A percentile compares a stretch with the other conserved stretches of the same genome.
These are phyloP conservation scores for Clarireedia hainanense DNA, from an alignment of 2,329 filamentous ascomycete genomes.

Conservation along the genomic window DNA sequence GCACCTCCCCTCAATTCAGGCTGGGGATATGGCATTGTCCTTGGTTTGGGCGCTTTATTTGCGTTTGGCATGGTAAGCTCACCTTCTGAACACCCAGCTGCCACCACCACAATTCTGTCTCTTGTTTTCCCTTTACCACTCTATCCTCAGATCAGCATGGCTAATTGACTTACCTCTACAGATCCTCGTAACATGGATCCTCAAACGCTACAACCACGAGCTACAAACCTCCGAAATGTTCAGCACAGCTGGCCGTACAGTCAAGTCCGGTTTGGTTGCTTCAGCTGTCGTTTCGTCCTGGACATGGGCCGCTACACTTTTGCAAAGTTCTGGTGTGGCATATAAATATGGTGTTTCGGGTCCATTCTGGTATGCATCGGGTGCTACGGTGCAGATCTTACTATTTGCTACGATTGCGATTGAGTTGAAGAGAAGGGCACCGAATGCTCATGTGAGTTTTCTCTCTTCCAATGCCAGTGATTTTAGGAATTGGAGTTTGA, in stretches of 20 bases:
- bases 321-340: slow-evolving; percentile 74
- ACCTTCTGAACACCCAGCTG: background rate
- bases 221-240: slow-evolving; percentile 91
- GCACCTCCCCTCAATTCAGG: slow-evolving; percentile 30
- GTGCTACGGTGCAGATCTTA: slow-evolving; percentile 81
- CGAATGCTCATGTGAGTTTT: slow-evolving; percentile 61
- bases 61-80: slow-evolving; percentile 52
- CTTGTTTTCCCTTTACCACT: background rate
- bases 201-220: slow-evolving; percentile 57
- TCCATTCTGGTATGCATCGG: slow-evolving; percentile 58
- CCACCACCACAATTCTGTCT: background rate
- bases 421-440: slow-evolving; percentile 77
- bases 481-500: background rate
- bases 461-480: background rate
- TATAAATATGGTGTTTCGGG: slow-evolving; percentile 68
- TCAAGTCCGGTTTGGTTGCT: slow-evolving; percentile 82
- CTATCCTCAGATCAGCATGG: background rate
- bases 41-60: slow-evolving; percentile 53
- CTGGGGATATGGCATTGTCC: slow-evolving; percentile 56
- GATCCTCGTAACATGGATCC: slow-evolving; percentile 30
- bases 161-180: slow-evolving; percentile 4
- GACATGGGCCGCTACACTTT: slow-evolving; percentile 83
- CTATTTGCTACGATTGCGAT: slow-evolving; percentile 88
- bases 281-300: slow-evolving; percentile 88
- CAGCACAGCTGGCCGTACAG: slow-evolving; percentile 76